Percentiles rank a stretch among this genome's conserved stretches.
Evolutionary conservation across 176 grass and related monocot species (phyloP).

Genomic region (Sorghum bicolor): DNA sequence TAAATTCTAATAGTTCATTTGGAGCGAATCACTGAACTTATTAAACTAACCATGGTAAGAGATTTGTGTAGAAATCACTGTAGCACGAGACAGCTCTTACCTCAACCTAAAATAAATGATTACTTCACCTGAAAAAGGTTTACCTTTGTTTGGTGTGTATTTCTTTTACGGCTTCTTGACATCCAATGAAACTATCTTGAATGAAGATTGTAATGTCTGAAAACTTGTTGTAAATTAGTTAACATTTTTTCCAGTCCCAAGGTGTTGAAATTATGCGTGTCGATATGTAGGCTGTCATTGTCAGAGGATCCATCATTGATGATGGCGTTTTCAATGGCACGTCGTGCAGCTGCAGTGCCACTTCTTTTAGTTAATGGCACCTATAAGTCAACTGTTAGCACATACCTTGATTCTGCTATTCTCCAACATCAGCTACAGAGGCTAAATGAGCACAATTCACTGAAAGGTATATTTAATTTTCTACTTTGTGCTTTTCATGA

Average conservation of each 20-base stretch:
- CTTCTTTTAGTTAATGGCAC: constrained; percentile 93
- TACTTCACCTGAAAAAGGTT: not conserved
- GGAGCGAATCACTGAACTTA: not conserved
- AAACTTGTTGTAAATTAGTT: not conserved
- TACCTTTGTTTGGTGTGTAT: not conserved
- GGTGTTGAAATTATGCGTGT: constrained; percentile 13
- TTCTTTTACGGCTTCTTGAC: not conserved
- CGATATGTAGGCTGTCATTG: constrained; percentile 58
- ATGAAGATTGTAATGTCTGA: not conserved
- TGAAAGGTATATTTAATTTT: constrained; percentile 57
- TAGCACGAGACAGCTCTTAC: not conserved
- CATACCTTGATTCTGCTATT: constrained; percentile 89
- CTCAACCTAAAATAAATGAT: not conserved
- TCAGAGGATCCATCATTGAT: constrained; percentile 73
- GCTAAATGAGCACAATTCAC: constrained; percentile 52
- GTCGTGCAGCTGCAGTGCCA: constrained; percentile 86
- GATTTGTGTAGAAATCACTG: not conserved
- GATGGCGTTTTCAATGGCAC: constrained; percentile 90
- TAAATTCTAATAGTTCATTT: not conserved
- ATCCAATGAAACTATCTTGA: not conserved
- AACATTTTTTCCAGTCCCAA: not conserved
- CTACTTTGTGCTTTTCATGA: constrained; percentile 7
- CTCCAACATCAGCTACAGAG: constrained; percentile 83
- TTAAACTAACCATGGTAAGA: not conserved
- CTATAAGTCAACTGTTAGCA: constrained; percentile 82